These are phyloP conservation scores for Betula pendula DNA, from an alignment of 306 rosid genomes.

Conservation along the genomic window DNA sequence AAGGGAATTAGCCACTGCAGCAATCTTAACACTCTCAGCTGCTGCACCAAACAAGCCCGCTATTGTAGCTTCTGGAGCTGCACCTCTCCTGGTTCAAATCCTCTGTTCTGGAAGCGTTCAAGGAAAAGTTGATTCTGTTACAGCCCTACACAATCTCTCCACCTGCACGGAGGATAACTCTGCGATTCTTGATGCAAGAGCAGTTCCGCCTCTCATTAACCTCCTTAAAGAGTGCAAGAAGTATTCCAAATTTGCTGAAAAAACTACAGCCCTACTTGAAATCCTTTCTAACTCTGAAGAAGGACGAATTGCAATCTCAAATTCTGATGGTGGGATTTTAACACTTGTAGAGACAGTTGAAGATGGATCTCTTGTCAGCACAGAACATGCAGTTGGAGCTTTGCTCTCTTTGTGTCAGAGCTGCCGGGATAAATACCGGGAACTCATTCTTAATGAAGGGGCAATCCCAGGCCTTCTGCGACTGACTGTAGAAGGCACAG, in stretches of 20 bases:
- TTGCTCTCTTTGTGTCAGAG: constrained; percentile 67
- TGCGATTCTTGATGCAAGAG: constrained; percentile 63
- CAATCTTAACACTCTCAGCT: constrained; percentile 80
- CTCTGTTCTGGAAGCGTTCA: constrained; percentile 82
- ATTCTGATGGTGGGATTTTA: constrained; percentile 66
- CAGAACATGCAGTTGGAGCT: constrained; percentile 80
- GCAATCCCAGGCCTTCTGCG: constrained; percentile 86
- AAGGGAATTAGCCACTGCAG: constrained; percentile 83
- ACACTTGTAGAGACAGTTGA: constrained; percentile 83
- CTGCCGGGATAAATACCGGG: constrained; percentile 75
- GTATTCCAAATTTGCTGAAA: constrained; percentile 84
- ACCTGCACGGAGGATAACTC: constrained; percentile 48
- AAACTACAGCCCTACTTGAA: constrained; percentile 73
- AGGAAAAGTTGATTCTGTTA: constrained; percentile 85
- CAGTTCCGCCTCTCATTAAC: constrained; percentile 75
- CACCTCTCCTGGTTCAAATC: constrained; percentile 80
- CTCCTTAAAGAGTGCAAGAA: constrained; percentile 88
- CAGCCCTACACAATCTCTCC: constrained; percentile 77
- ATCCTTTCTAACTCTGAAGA: constrained; percentile 69
- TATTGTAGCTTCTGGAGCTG: constrained; percentile 77
- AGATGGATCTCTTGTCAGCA: constrained; percentile 83
- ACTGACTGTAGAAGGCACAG: constrained; percentile 80
- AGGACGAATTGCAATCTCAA: constrained; percentile 65
- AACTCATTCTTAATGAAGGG: constrained; percentile 81
- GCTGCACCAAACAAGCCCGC: constrained; percentile 71